A percentile compares a stretch with the other conserved stretches of the same genome.
phyloP scores from a whole-genome alignment of 805 yeast genomes.

The Saturnispora kantuleensis region DNA sequence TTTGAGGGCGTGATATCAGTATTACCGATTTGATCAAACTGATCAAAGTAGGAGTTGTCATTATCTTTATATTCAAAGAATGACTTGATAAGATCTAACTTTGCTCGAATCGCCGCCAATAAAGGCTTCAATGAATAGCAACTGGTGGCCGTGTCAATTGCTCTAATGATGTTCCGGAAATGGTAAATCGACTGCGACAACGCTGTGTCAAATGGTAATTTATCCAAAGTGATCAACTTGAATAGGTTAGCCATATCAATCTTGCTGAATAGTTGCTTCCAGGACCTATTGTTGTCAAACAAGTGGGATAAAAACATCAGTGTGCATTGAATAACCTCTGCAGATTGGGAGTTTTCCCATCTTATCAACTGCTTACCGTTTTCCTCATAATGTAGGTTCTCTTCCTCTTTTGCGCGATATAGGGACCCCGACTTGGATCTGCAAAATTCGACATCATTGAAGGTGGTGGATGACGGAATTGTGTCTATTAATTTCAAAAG shows the following conservation, averaged over 20 bases:
- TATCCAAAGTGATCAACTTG: slow-evolving; percentile 36
- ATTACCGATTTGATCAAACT: slow-evolving; percentile 22
- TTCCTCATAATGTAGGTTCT: slow-evolving; percentile 33
- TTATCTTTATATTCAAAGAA: slow-evolving; percentile 24
- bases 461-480: slow-evolving; percentile 31
- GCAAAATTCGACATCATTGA: slow-evolving; percentile 37
- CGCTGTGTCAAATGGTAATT: slow-evolving; percentile 54
- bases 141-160: slow-evolving; percentile 45
- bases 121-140: slow-evolving; percentile 33
- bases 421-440: slow-evolving; percentile 31
- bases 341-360: slow-evolving; percentile 45
- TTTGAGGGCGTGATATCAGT: slow-evolving; percentile 24
- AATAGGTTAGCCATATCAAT: slow-evolving; percentile 38
- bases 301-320: slow-evolving; percentile 42
- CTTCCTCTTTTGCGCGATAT: slow-evolving; percentile 33
- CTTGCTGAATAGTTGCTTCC: slow-evolving; percentile 32
- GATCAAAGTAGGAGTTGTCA: slow-evolving; percentile 29
- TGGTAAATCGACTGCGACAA: slow-evolving; percentile 45
- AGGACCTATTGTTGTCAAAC: slow-evolving; percentile 40
- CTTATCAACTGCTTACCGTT: slow-evolving; percentile 30
- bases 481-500: slow-evolving; percentile 35
- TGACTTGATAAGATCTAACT: slow-evolving; percentile 15
- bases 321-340: slow-evolving; percentile 41
- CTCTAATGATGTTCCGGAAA: slow-evolving; percentile 43
- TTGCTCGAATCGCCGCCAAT: slow-evolving; percentile 10